A percentile compares a stretch with the other conserved stretches of the same genome.
These are phyloP conservation scores for Umbelopsis isabellina DNA, from an alignment of 192 early-diverging fungal genomes.

Conservation along the genomic window DNA sequence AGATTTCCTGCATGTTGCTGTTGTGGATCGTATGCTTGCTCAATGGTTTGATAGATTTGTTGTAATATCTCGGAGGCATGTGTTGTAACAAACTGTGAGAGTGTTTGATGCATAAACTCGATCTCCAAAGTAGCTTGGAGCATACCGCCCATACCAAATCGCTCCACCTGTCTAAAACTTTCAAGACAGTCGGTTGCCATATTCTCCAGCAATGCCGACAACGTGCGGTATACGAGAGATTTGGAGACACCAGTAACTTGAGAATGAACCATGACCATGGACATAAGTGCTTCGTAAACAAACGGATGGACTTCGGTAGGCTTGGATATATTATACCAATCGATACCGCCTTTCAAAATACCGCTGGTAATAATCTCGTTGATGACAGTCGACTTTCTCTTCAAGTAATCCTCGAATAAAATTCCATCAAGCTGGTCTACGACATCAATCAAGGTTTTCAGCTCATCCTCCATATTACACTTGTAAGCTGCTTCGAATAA, in stretches of 20 bases:
- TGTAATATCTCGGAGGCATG: conserved; percentile 68
- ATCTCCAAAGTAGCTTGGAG: conserved; percentile 93
- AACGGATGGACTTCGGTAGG: conserved; percentile 88
- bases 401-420: conserved; percentile 86
- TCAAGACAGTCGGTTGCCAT: conserved; percentile 83
- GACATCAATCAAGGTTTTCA: conserved; percentile 68
- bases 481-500: conserved; percentile 76
- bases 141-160: conserved; percentile 91
- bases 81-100: conserved; percentile 76
- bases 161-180: conserved; percentile 76
- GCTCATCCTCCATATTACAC: conserved; percentile 58
- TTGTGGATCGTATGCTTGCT: conserved; percentile 60
- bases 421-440: conserved; percentile 80
- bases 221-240: conserved; percentile 73
- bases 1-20: conserved; percentile 50
- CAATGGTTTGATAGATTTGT: conserved; percentile 76
- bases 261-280: conserved; percentile 88
- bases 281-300: conserved; percentile 83
- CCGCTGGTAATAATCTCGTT: conserved; percentile 75
- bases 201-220: conserved; percentile 71
- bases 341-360: conserved; percentile 85
- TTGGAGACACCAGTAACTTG: conserved; percentile 85
- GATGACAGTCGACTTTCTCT: conserved; percentile 70
- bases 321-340: conserved; percentile 77
- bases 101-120: conserved; percentile 84